Base-by-base conservation (phyloP, 768 basidiomycete genomes). In the Clitopilus passeckerianus region DNA sequence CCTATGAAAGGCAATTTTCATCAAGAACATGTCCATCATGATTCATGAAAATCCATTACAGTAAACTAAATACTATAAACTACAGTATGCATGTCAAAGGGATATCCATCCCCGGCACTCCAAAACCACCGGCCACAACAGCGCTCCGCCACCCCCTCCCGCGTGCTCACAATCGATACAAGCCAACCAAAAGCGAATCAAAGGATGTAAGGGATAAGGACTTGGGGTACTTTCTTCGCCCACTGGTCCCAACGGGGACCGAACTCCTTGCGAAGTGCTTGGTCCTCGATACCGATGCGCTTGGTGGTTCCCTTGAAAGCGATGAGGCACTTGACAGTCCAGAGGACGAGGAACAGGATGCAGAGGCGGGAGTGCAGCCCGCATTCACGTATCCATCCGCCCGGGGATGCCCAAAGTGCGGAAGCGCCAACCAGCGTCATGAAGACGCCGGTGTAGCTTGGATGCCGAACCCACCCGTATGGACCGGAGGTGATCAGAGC, bases 401-500 rank as follows among this genome's bases (percentile, higher is more conserved):
- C 70, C 16, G 75, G 75, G 8, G 72, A 60, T 50, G 60, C 61
- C 14, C 76, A 64, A 8, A 71, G 69, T 24, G 68, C 66, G 4
- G 74, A 70, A 1, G 72, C 71, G 8, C 75, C 75, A 20, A 63
- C 61, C 5, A 77, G 66, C 6, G 73, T 75, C 53, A 75, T 67
- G 57, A 71, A 74, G 24, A 75, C 69, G n/a, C 74, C 77, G 8
- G 74, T 71, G 60, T 80, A 80, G 63, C 75, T 72, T 41, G 77
- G 78, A 62, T 80, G 78, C 43, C 78, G 73, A 8, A 77, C 74
- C 69, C 73, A 72, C n/a, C 75, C 66, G 54, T 80, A 80, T 0
- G 77, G 78, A 0, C 77, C 77, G n/a, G 69, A 63, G 1, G 74
- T 78, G 57, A 80, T 66, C 44, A 80, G 73, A 57, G 71, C 66